Conservation (phyloP, 768 basidiomycete genomes). For the Termitomyces heimii region DNA sequence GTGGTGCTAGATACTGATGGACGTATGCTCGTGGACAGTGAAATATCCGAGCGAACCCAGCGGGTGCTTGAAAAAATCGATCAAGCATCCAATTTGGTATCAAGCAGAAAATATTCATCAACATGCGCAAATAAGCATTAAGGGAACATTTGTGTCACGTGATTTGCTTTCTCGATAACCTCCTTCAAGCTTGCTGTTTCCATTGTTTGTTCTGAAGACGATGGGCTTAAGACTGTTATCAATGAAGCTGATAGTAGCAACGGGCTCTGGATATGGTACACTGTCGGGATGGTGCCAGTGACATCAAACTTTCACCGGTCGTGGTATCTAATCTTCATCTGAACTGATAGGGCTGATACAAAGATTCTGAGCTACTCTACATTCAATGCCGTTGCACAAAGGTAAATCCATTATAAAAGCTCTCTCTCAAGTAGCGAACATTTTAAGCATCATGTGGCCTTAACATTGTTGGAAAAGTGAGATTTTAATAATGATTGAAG, state of each 20-base stretch:
- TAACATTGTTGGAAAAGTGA: background rate
- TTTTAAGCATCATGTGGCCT: background rate
- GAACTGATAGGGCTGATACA: no score
- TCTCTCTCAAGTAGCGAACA: no score
- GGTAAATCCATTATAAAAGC: no score
- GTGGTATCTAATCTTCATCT: no score
- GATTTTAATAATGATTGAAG: background rate
- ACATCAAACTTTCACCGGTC: no score
- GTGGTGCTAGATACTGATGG: slow-evolving; percentile 2
- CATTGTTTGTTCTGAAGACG: no score
- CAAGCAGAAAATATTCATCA: slow-evolving; percentile 11
- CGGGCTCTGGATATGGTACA: no score
- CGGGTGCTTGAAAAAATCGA: slow-evolving; percentile 17
- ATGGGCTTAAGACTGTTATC: no score
- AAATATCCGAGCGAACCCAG: slow-evolving; percentile 9
- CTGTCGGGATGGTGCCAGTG: no score
- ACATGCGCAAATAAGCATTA: background rate
- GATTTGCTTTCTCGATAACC: background rate
- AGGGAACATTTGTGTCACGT: background rate
- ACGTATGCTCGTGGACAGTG: slow-evolving; percentile 9
- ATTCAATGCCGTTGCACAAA: no score
- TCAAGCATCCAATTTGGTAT: slow-evolving; percentile 18
- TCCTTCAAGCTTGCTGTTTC: no score
- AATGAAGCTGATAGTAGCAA: no score
- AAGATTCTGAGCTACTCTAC: background rate